These are phyloP conservation scores for Torulaspora microellipsoides DNA, from an alignment of 805 yeast genomes.

Conservation along the genomic window DNA sequence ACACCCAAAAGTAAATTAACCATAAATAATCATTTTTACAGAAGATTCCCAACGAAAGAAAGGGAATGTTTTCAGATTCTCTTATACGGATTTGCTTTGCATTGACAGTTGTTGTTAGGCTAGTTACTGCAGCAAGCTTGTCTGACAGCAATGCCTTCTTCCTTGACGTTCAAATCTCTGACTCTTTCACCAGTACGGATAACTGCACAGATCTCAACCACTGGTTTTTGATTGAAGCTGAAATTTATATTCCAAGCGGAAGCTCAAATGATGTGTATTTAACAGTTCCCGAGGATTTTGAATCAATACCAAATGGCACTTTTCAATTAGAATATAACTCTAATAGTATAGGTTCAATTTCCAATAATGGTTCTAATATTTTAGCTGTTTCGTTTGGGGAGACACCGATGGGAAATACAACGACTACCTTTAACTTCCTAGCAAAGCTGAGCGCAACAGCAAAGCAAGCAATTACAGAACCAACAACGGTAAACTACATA, in stretches of 20 bases:
- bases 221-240: slow-evolving; percentile 28
- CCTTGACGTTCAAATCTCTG: slow-evolving; percentile 21
- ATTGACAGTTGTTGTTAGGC: too few relatives aligned
- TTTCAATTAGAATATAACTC: slow-evolving; percentile 18
- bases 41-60: too few relatives aligned
- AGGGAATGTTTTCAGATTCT: too few relatives aligned
- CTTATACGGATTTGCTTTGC: too few relatives aligned
- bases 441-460: slow-evolving; percentile 20
- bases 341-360: slow-evolving; percentile 20
- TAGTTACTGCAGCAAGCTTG: too few relatives aligned
- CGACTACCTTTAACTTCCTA: slow-evolving; percentile 26
- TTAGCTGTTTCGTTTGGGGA: slow-evolving; percentile 20
- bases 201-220: slow-evolving; percentile 26
- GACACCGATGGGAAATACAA: slow-evolving; percentile 9
- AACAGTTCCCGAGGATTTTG: slow-evolving; percentile 24
- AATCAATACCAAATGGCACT: slow-evolving; percentile 18
- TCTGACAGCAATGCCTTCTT: slow-evolving; percentile 11
- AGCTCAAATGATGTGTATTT: slow-evolving; percentile 18
- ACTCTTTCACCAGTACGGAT: slow-evolving; percentile 20
- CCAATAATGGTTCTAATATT: slow-evolving; percentile 19
- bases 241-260: slow-evolving; percentile 23
- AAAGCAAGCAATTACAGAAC: slow-evolving; percentile 13
- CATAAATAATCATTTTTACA: too few relatives aligned
- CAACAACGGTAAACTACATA: slow-evolving; percentile 17
- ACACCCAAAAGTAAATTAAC: too few relatives aligned